These are phyloP conservation scores for Microsporum canis DNA, from an alignment of 2,329 filamentous ascomycete species.

Conservation along the genomic window DNA sequence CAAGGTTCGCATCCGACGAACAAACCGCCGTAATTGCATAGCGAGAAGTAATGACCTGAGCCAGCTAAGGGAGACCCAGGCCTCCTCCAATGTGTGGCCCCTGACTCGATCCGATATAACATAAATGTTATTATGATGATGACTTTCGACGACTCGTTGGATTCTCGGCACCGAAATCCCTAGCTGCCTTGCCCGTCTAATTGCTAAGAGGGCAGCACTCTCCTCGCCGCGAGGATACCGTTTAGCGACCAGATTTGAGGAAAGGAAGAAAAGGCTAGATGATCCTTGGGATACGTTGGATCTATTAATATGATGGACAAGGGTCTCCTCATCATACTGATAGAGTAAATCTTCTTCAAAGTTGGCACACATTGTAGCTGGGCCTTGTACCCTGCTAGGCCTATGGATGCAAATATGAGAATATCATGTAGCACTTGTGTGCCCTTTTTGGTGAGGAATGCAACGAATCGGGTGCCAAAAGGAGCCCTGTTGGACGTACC, in stretches of 20 bases:
- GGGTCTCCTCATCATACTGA: conserved; percentile 6
- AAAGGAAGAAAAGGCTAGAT: conserved; percentile 7
- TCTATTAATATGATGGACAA: conserved; percentile 4
- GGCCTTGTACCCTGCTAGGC: neutral
- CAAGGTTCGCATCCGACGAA: conserved; percentile 14
- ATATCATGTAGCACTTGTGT: neutral
- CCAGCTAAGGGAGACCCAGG: conserved; percentile 17
- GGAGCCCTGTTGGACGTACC: neutral
- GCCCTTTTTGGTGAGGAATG: neutral
- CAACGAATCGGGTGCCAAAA: neutral
- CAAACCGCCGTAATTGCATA: conserved; percentile 16
- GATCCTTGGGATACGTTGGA: neutral
- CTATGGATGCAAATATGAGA: neutral
- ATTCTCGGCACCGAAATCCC: conserved; percentile 15
- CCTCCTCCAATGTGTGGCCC: conserved; percentile 15
- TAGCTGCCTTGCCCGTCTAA: conserved; percentile 14
- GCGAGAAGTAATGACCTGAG: conserved; percentile 14
- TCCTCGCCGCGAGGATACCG: conserved; percentile 8
- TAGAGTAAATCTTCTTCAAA: conserved; percentile 8
- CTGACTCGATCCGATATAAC: conserved; percentile 17
- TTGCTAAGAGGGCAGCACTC: conserved; percentile 14
- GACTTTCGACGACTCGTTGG: conserved; percentile 11
- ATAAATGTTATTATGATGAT: conserved; percentile 10
- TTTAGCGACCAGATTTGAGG: conserved; percentile 9
- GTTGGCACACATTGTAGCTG: neutral